Conservation (phyloP, 1,284 basidiomycete species). For the Uromyces viciae-fabae region DNA sequence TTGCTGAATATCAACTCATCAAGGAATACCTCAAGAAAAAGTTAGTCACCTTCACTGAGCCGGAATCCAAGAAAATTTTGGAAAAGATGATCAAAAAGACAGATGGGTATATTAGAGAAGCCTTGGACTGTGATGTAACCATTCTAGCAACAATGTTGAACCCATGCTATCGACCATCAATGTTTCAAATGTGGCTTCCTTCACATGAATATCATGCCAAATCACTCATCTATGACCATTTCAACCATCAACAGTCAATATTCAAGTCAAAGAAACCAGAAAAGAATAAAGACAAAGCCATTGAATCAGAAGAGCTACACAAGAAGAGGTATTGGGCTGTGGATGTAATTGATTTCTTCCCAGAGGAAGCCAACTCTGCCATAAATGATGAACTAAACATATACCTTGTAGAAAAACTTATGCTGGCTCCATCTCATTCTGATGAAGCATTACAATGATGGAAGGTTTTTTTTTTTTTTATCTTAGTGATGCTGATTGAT, state of each 20-base stretch:
- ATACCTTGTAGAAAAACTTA: background rate
- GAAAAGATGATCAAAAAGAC: background rate
- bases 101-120: background rate
- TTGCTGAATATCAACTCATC: background rate
- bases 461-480: background rate
- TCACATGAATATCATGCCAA: background rate
- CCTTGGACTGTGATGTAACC: background rate
- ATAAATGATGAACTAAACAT: background rate
- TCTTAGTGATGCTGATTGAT: background rate
- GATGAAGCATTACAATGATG: background rate
- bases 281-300: background rate
- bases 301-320: background rate
- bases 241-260: background rate
- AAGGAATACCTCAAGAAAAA: background rate
- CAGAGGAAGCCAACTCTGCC: background rate
- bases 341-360: constrained; percentile 3
- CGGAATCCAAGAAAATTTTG: background rate
- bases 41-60: background rate
- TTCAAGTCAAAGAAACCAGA: background rate
- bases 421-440: background rate
- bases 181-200: background rate
- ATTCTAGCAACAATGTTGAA: background rate
- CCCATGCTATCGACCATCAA: background rate
- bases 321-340: no score
- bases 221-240: background rate